Percentiles rank a stretch among this genome's conserved stretches.
phyloP scores from a whole-genome alignment of 768 basidiomycete species.

The Paxillus rubicundulus region DNA sequence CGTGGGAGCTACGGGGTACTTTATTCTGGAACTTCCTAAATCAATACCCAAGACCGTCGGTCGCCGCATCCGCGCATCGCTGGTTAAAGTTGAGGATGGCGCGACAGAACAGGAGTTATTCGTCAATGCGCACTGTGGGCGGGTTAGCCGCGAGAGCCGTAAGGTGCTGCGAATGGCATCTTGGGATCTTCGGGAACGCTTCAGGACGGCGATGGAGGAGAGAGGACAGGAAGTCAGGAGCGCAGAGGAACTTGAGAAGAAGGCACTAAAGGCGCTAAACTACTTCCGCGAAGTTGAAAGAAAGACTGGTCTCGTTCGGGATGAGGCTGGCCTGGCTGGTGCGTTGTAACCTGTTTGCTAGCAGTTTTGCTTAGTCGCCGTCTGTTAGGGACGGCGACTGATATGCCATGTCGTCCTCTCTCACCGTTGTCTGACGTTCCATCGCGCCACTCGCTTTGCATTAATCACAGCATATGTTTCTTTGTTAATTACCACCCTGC shows the following conservation, averaged over 20 bases:
- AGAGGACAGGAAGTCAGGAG: slow-evolving; percentile 69
- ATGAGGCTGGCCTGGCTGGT: slow-evolving; percentile 20
- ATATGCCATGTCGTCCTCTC: background rate
- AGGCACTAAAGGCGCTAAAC: slow-evolving; percentile 64
- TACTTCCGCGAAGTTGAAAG: slow-evolving; percentile 59
- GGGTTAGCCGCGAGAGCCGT: slow-evolving; percentile 82
- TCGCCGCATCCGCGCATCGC: slow-evolving; percentile 67
- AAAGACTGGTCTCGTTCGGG: slow-evolving; percentile 42
- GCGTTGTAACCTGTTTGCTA: slow-evolving; percentile 4
- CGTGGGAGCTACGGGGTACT: slow-evolving; percentile 72
- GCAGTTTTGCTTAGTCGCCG: background rate
- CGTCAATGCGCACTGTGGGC: slow-evolving; percentile 61
- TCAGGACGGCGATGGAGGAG: slow-evolving; percentile 78
- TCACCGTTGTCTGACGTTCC: slow-evolving; percentile 3
- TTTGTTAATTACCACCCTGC: background rate
- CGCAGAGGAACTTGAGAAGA: slow-evolving; percentile 73
- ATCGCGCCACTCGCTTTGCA: background rate
- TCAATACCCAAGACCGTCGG: slow-evolving; percentile 91
- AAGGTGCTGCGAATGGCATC: slow-evolving; percentile 89
- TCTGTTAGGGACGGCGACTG: background rate
- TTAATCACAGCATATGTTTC: background rate
- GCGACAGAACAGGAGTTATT: slow-evolving; percentile 55
- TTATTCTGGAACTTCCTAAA: slow-evolving; percentile 82
- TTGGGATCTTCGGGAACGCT: slow-evolving; percentile 86
- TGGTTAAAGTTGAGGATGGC: slow-evolving; percentile 46